Evolutionary conservation across 2,329 filamentous ascomycete genomes (phyloP).

Genomic region (Nothomitra cinnamomea): DNA sequence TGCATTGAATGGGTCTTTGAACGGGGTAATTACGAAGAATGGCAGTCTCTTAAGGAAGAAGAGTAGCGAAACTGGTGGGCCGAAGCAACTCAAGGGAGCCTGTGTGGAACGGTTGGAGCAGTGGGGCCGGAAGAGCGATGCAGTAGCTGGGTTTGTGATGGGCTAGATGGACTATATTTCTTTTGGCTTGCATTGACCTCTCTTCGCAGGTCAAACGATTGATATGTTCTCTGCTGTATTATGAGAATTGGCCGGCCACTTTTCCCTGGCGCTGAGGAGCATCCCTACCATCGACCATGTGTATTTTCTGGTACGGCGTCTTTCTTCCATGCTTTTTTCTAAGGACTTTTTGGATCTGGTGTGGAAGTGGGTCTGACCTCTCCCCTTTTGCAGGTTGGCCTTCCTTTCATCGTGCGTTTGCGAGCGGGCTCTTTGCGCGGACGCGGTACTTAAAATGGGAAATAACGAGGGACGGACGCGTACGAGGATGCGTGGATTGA

Average conservation of each 20-base stretch:
- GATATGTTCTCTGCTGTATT: no score
- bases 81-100: neutral
- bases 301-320: neutral
- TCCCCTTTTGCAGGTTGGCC: neutral
- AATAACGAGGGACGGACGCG: no score
- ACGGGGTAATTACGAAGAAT: neutral
- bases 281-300: no score
- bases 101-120: neutral
- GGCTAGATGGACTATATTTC: neutral
- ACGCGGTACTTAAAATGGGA: neutral
- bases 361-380: neutral
- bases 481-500: no score
- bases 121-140: neutral
- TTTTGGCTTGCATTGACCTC: neutral
- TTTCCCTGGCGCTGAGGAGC: no score
- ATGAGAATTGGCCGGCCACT: no score
- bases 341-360: neutral
- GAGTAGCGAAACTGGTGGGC: neutral
- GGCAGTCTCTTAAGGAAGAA: neutral
- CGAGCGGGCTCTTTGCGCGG: neutral
- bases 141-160: conserved; percentile 1
- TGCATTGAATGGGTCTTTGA: neutral
- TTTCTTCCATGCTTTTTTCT: neutral
- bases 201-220: neutral
- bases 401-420: neutral